A percentile compares a stretch with the other conserved stretches of the same genome.
phyloP scores from a whole-genome alignment of 768 basidiomycete species.

The Cystobasidium ongulense region DNA sequence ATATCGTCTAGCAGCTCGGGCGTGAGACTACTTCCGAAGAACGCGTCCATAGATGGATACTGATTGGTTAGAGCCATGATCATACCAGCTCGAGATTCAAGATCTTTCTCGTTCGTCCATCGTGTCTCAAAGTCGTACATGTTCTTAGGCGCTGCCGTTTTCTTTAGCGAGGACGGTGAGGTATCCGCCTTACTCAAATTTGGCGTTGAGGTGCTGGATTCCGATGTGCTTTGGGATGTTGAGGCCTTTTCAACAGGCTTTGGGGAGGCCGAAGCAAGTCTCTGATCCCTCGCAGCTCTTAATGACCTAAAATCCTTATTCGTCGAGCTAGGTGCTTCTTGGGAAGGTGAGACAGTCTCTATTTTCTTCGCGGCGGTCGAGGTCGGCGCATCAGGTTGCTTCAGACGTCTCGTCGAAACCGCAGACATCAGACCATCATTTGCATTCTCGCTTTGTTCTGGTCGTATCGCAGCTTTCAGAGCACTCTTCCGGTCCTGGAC shows the following conservation, averaged over 20 bases:
- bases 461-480: conserved; percentile 22
- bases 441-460: background rate
- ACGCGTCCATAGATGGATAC: background rate
- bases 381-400: background rate
- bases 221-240: background rate
- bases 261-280: background rate
- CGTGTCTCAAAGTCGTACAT: conserved; percentile 20
- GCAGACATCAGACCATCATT: background rate
- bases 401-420: conserved; percentile 10
- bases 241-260: background rate
- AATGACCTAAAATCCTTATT: conserved; percentile 15
- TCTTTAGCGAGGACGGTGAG: background rate
- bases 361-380: background rate
- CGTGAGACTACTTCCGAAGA: background rate
- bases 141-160: background rate
- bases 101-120: background rate
- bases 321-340: background rate
- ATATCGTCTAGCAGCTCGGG: conserved; percentile 22
- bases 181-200: background rate
- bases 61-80: background rate
- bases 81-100: background rate
- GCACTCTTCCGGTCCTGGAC: background rate
- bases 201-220: background rate
- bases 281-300: background rate
- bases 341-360: background rate